A percentile compares a stretch with the other conserved stretches of the same genome.
phyloP scores from a whole-genome alignment of 2,329 filamentous ascomycete species.

The Claviceps digitariae region DNA sequence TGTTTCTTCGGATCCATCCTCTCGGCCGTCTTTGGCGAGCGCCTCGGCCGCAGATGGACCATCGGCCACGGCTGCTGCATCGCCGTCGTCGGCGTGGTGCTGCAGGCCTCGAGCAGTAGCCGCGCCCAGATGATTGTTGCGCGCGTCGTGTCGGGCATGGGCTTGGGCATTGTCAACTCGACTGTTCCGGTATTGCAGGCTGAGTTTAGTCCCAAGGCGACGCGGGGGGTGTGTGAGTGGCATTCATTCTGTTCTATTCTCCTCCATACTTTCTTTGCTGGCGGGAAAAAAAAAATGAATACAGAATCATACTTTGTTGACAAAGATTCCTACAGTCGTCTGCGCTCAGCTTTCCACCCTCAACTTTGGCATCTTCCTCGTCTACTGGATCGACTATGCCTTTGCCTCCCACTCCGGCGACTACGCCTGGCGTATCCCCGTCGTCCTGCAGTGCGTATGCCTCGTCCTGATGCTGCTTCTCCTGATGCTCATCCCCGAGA shows the following conservation, averaged over 20 bases:
- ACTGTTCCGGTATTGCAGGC: constrained; percentile 23
- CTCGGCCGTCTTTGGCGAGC: constrained; percentile 22
- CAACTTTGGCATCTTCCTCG: constrained; percentile 30
- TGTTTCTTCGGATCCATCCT: constrained; percentile 16
- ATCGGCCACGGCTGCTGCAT: constrained; percentile 28
- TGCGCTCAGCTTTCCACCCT: constrained; percentile 33
- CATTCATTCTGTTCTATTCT: not conserved
- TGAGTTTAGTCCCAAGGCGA: constrained; percentile 27
- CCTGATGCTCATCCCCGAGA: constrained; percentile 26
- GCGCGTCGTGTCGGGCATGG: constrained; percentile 28
- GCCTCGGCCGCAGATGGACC: constrained; percentile 28
- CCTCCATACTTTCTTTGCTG: too few relatives aligned
- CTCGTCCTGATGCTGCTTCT: constrained; percentile 25
- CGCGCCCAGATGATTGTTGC: constrained; percentile 31
- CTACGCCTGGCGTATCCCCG: constrained; percentile 27
- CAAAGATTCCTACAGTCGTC: constrained; percentile 21
- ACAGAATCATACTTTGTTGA: too few relatives aligned
- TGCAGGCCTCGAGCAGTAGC: constrained; percentile 30
- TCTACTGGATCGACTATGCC: constrained; percentile 33
- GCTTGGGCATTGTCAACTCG: constrained; percentile 1
- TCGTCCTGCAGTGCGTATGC: constrained; percentile 28
- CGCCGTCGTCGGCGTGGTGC: constrained; percentile 30
- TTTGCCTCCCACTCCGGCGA: constrained; percentile 18
- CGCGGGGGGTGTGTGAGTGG: constrained; percentile 19
- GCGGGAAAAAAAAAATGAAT: too few relatives aligned